A percentile compares a stretch with the other conserved stretches of the same genome.
phyloP scores from a whole-genome alignment of 768 basidiomycete genomes.

The Pleurotus cornucopiae region DNA sequence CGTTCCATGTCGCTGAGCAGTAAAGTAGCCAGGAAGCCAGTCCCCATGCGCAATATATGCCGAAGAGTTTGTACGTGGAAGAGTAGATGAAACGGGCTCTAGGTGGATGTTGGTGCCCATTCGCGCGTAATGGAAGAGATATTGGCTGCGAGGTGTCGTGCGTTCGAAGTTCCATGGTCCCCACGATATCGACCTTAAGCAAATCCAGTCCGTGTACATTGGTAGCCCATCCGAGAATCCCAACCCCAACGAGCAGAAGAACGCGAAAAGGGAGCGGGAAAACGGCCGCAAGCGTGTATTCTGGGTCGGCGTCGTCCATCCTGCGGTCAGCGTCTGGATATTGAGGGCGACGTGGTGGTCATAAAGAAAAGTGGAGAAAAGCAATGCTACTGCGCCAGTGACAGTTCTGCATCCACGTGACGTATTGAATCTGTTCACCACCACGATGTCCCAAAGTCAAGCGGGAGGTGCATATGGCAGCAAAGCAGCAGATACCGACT shows the following conservation, averaged over 20 bases:
- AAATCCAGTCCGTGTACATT: slow-evolving; percentile 83
- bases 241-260: slow-evolving; percentile 71
- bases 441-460: slow-evolving; percentile 26
- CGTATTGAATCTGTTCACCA: background rate
- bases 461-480: slow-evolving; percentile 36
- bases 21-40: slow-evolving; percentile 68
- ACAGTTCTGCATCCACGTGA: background rate
- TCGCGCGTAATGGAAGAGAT: slow-evolving; percentile 22
- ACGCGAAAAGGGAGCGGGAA: slow-evolving; percentile 95
- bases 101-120: background rate
- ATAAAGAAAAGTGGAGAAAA: background rate
- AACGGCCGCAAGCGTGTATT: slow-evolving; percentile 44
- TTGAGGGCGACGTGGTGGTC: slow-evolving; percentile 1
- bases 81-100: slow-evolving; percentile 28
- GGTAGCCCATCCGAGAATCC: slow-evolving; percentile 86
- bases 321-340: background rate
- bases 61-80: slow-evolving; percentile 65
- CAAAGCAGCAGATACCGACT: slow-evolving; percentile 65
- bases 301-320: slow-evolving; percentile 21
- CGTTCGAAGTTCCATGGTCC: slow-evolving; percentile 63
- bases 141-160: slow-evolving; percentile 22
- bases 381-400: background rate
- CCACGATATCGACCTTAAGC: slow-evolving; percentile 68
- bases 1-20: slow-evolving; percentile 53
- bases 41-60: slow-evolving; percentile 57